These are phyloP conservation scores for Ochetophila trinervis DNA, from an alignment of 306 rosid genomes.

Conservation along the genomic window DNA sequence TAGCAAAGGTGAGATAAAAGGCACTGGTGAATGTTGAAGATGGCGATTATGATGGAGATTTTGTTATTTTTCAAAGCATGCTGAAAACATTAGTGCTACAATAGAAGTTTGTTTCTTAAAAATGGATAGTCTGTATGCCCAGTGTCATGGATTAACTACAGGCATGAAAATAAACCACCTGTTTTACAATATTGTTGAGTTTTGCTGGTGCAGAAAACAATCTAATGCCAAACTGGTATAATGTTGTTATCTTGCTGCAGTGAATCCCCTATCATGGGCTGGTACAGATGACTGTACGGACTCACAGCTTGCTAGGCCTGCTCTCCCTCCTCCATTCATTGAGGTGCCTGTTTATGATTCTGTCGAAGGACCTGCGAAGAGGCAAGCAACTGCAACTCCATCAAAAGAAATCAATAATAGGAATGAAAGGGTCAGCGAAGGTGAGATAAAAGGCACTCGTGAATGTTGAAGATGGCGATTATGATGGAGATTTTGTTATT, in stretches of 20 bases:
- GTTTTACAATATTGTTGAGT: not conserved
- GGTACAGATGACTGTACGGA: slow-evolving; percentile 37
- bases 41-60: slow-evolving; percentile 14
- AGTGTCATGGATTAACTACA: not conserved
- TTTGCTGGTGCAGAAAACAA: not conserved
- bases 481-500: slow-evolving; percentile 12
- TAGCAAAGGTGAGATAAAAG: slow-evolving; percentile 19
- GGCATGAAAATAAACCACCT: not conserved
- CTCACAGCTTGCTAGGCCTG: slow-evolving; percentile 28
- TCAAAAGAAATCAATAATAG: slow-evolving; percentile 16
- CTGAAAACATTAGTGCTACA: too few relatives aligned
- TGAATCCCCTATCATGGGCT: slow-evolving; percentile 55
- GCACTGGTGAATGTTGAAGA: slow-evolving; percentile 23
- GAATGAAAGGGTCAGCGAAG: slow-evolving; percentile 15
- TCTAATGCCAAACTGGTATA: not conserved
- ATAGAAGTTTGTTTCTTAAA: not conserved
- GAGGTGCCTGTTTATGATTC: slow-evolving; percentile 30
- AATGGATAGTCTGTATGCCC: not conserved
- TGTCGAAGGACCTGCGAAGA: slow-evolving; percentile 50
- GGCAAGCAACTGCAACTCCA: slow-evolving; percentile 46
- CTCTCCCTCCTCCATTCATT: slow-evolving; percentile 21
- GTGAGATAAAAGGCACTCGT: slow-evolving; percentile 23
- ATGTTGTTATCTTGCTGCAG: slow-evolving; percentile 42
- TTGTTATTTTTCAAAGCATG: not conserved
- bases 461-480: slow-evolving; percentile 16